Percentiles rank a stretch among this genome's conserved stretches.
Conservation (phyloP, 2,329 filamentous ascomycete genomes). For the Parascedosporium putredinis region DNA sequence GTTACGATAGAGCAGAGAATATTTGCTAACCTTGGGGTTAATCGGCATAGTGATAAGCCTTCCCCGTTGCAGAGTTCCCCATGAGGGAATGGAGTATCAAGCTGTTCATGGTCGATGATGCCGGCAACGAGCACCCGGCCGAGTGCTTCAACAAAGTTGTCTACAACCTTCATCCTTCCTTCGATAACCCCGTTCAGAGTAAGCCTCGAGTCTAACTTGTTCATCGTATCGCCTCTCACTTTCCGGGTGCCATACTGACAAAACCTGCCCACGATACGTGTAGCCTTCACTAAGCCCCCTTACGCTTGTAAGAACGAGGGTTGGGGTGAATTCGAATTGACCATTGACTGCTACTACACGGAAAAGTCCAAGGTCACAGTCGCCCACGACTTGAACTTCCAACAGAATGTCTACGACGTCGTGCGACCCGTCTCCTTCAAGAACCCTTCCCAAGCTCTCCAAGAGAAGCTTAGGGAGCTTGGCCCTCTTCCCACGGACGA, state of each 20-base stretch:
- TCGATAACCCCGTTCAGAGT: conserved; percentile 81
- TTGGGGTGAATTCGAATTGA: conserved; percentile 98
- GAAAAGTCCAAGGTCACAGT: conserved; percentile 81
- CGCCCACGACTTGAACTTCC: conserved; percentile 87
- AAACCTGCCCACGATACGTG: conserved; percentile 9
- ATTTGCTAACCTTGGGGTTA: conserved; percentile 5
- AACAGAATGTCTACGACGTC: conserved; percentile 67
- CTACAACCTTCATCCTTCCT: conserved; percentile 90
- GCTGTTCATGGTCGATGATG: conserved; percentile 73
- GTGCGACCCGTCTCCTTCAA: conserved; percentile 77
- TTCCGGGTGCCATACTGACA: conserved; percentile 2
- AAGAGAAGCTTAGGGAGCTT: conserved; percentile 70
- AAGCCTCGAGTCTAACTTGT: conserved; percentile 30
- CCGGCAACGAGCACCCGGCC: conserved; percentile 73
- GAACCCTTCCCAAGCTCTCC: conserved; percentile 80
- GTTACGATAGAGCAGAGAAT: too few relatives aligned
- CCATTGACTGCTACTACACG: conserved; percentile 68
- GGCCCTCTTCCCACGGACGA: conserved; percentile 75
- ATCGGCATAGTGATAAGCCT: conserved; percentile 56
- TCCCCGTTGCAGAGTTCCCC: conserved; percentile 80
- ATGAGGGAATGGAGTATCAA: conserved; percentile 89
- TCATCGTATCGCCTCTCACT: neutral
- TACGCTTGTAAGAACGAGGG: conserved; percentile 89
- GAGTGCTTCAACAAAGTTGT: conserved; percentile 84
- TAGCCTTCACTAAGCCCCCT: conserved; percentile 72